These are phyloP conservation scores for Spathaspora gorwiae DNA, from an alignment of 805 yeast species.

Conservation along the genomic window DNA sequence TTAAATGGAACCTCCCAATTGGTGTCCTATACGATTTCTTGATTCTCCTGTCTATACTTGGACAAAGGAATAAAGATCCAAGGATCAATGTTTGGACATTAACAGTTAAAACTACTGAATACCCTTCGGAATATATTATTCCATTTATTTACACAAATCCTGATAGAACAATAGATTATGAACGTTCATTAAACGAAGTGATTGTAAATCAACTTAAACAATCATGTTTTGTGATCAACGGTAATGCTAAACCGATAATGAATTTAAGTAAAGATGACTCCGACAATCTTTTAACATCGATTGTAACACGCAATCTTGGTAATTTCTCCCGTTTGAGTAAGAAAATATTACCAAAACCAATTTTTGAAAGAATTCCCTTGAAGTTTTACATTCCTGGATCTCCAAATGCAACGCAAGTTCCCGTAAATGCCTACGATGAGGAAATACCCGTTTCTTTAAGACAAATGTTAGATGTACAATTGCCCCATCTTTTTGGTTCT, in stretches of 20 bases:
- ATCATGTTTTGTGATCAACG: constrained; percentile 68
- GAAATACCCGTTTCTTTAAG: constrained; percentile 8
- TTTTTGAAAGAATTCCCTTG: constrained; percentile 41
- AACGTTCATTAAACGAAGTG: constrained; percentile 38
- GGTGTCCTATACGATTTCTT: constrained; percentile 62
- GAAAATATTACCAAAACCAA: constrained; percentile 20
- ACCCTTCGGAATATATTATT: constrained; percentile 27
- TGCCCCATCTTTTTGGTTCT: constrained; percentile 10
- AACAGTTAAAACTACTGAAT: constrained; percentile 15
- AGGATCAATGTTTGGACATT: constrained; percentile 41
- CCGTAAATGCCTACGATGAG: constrained; percentile 6
- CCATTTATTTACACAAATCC: constrained; percentile 20
- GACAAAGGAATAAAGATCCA: constrained; percentile 2
- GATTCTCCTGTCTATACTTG: constrained; percentile 22
- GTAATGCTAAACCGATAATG: constrained; percentile 81
- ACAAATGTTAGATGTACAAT: constrained; percentile 8
- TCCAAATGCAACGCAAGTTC: constrained; percentile 28
- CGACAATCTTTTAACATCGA: constrained; percentile 51
- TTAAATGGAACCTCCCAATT: constrained; percentile 74
- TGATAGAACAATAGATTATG: constrained; percentile 16
- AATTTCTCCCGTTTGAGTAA: constrained; percentile 21
- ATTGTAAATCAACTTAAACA: constrained; percentile 84
- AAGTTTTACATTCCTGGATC: constrained; percentile 42
- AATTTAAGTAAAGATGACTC: constrained; percentile 62
- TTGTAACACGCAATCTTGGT: constrained; percentile 30